A percentile compares a stretch with the other conserved stretches of the same genome.
Evolutionary conservation across 1,284 basidiomycete species (phyloP).

Genomic region (Heterobasidion irregulare): DNA sequence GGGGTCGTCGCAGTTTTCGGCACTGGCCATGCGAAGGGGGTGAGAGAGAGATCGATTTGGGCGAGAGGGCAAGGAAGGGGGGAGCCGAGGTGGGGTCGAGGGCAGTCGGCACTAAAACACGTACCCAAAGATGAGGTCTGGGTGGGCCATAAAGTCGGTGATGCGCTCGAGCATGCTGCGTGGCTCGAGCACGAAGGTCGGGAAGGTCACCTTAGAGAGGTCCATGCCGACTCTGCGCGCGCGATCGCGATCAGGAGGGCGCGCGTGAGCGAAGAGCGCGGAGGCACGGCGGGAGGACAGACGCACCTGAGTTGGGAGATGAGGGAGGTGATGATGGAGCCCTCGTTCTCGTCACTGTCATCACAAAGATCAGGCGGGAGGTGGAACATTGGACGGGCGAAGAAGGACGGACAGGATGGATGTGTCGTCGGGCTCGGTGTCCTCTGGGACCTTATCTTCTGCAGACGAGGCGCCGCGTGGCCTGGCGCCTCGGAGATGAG

Average conservation of each 20-base stretch:
- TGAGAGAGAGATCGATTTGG: constrained; percentile 7
- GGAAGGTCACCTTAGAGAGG: constrained; percentile 87
- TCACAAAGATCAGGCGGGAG: constrained; percentile 16
- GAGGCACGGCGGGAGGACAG: background rate
- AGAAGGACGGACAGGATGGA: constrained; percentile 64
- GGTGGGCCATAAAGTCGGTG: constrained; percentile 99
- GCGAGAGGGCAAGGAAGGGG: constrained; percentile 7
- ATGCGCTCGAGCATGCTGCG: constrained; percentile 92
- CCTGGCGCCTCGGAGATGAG: constrained; percentile 25
- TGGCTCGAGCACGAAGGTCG: constrained; percentile 92
- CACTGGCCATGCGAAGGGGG: constrained; percentile 33
- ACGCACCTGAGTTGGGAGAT: constrained; percentile 79
- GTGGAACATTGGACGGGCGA: constrained; percentile 12
- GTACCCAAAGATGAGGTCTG: constrained; percentile 93
- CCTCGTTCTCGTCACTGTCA: constrained; percentile 67
- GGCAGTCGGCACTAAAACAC: constrained; percentile 20
- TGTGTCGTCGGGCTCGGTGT: constrained; percentile 77
- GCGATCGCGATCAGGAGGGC: background rate
- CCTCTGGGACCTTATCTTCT: constrained; percentile 65
- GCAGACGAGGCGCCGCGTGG: constrained; percentile 39
- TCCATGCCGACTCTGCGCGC: constrained; percentile 86
- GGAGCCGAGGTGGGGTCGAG: constrained; percentile 6
- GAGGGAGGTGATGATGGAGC: constrained; percentile 70
- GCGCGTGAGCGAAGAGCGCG: background rate
- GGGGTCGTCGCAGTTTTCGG: constrained; percentile 67